Evolutionary conservation across 2,329 filamentous ascomycete genomes (phyloP), one percentile per base, ranked within the genome.

Genomic region (Nigrospora osmanthi): DNA sequence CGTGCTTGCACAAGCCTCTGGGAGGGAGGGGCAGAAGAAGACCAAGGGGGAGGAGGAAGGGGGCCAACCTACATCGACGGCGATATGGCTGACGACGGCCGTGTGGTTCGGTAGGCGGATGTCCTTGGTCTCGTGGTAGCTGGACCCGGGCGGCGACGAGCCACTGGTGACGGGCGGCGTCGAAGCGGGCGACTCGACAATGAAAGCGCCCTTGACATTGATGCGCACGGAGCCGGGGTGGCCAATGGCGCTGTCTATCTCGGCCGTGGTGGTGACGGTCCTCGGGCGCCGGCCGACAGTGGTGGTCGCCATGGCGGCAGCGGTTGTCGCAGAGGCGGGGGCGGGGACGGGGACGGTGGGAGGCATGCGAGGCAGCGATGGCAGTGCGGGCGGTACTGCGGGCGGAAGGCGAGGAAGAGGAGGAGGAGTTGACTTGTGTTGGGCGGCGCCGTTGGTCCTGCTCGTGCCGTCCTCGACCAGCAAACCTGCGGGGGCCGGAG

Each of bases 91-190:
- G 54, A 98, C 91, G 10, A 95, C 83, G 11, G 87, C 86, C 12
- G 88, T 95, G 67, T 98, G 93, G 65, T 97, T 93, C 28, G 93
- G 93, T 48, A 98, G 72, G n/a, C 93, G 78, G 56, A 98, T 98
- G 62, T 96, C 93, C 60, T 88, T 89, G 46, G 87, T 89, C 63
- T 94, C 88, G 63, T 78, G 64, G 57, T 75, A 64, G 54, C 71
- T 64, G 49, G 40, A 40, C 17, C 43, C 44, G 3, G 31, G n/a
- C 17, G 73, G 71, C 49, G 70, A 71, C 16, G 71, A 66, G 36
- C 71, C 73, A 38, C 54, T 53, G 19, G 54, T 54, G 30, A 70
- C 68, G 45, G 80, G 69, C 40, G 75, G 79, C 16, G 65, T 65
- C 4, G 76, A 72, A 54, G 88, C 85, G 50, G 91, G 84, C n/a